Percentiles rank a stretch among this genome's conserved stretches.
These are phyloP conservation scores for Thuja plicata DNA, from an alignment of 83 land plant species.

Conservation along the genomic window DNA sequence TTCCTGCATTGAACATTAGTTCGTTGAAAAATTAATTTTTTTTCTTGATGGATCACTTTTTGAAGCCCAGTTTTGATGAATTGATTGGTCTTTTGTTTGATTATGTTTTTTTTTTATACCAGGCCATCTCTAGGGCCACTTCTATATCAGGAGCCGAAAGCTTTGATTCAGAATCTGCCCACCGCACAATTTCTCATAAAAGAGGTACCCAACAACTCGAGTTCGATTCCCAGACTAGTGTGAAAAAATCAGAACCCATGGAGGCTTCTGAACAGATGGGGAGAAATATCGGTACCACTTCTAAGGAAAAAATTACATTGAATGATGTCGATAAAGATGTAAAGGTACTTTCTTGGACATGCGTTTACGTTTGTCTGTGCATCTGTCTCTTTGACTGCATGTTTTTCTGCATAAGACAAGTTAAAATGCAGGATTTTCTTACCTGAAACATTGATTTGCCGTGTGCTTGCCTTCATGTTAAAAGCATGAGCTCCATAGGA, in stretches of 20 bases:
- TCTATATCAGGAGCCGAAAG: not conserved
- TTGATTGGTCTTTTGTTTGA: not conserved
- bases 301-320: not conserved
- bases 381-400: not conserved
- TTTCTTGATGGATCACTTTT: not conserved
- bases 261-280: conserved; percentile 2
- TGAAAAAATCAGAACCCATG: not conserved
- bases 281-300: not conserved
- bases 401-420: not conserved
- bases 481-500: not conserved
- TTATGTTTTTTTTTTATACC: not conserved
- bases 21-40: too few relatives aligned
- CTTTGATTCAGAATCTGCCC: conserved; percentile 12
- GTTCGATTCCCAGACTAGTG: conserved; percentile 1
- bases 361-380: not conserved
- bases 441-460: not conserved
- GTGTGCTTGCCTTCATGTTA: not conserved
- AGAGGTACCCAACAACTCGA: not conserved
- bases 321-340: conserved; percentile 2
- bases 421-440: not conserved
- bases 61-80: not conserved
- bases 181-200: not conserved
- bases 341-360: not conserved
- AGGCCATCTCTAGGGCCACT: not conserved
- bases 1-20: not conserved